phyloP scores from a whole-genome alignment of 2,329 filamentous ascomycete genomes.

The Microsporum ferrugineum region DNA sequence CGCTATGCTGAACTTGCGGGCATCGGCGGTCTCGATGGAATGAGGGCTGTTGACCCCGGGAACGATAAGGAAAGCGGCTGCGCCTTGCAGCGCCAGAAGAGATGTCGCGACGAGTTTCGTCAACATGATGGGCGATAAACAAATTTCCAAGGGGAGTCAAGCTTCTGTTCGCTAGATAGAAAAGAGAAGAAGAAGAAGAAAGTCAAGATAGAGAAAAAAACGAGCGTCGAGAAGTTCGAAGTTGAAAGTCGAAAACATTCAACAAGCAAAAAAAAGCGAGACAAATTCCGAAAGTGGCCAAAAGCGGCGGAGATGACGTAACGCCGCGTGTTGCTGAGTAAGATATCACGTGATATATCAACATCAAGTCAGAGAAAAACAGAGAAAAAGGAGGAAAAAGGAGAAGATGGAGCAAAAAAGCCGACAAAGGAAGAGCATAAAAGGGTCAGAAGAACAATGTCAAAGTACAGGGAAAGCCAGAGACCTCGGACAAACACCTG shows the following conservation, averaged over 20 bases:
- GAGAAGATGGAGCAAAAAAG: background rate
- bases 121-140: constrained; percentile 22
- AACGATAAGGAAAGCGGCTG: constrained; percentile 27
- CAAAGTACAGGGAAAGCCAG: background rate
- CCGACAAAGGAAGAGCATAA: background rate
- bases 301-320: background rate
- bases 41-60: constrained; percentile 16
- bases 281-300: background rate
- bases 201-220: background rate
- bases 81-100: constrained; percentile 25
- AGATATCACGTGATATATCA: background rate
- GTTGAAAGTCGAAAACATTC: background rate
- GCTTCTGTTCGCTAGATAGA: background rate
- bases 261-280: background rate
- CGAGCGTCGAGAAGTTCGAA: background rate
- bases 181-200: background rate
- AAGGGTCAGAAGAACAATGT: background rate
- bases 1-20: constrained; percentile 21
- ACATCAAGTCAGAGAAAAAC: background rate
- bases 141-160: background rate
- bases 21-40: constrained; percentile 9
- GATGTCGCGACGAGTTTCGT: constrained; percentile 27
- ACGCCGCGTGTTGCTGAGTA: constrained; percentile 5
- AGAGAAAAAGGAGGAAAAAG: background rate
- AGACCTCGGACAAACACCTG: background rate